Evolutionary conservation across 2,329 filamentous ascomycete genomes (phyloP), one percentile per base, ranked within the genome.

Genomic region (Scleromitrula shiraiana): DNA sequence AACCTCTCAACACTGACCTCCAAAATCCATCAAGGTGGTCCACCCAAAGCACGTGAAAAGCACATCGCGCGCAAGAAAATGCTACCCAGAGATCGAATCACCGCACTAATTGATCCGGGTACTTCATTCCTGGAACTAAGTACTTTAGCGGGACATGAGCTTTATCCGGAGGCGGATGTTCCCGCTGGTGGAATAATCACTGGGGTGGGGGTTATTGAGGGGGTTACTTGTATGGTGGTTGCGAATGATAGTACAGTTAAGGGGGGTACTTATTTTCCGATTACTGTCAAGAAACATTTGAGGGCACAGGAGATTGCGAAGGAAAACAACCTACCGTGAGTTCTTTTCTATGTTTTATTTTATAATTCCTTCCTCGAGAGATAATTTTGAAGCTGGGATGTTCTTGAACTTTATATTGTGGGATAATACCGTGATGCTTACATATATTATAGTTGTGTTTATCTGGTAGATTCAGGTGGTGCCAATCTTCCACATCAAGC

Each of bases 181-280:
- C 88, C 91, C 0, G 84, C 88, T 0, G 93, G 85, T 22, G 91
- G 89, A 6, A 93, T 98, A 56, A 88, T 98, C 50, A 94, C 93
- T 0, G 93, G 91, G 1, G 80, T 97, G 44, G 91, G 91, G 3
- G 84, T 85, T 2, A 86, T 98, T 22, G 85, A 93, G 64, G 91
- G 91, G 12, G 88, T 95, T 22, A 84, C 82, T 33, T 97, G 91
- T 66, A 84, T 96, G 70, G 86, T 97, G 59, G 86, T 96, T 41
- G 90, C 89, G 50, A 96, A 97, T 65, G 91, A 96, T 65, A 94
- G 88, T 70, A 96, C 91, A 15, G 91, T 97, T 62, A 98, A 97
- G 70, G 91, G 91, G 44, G 91, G 91, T 20, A 95, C 91, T 2
- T 98, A 98, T 69, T 97, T 91, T 64, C 91, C 91, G 1, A 88